Evolutionary conservation across 176 grass and related monocot genomes (phyloP), one percentile per base, ranked within the genome.

Genomic region (Neostapfia colusana): DNA sequence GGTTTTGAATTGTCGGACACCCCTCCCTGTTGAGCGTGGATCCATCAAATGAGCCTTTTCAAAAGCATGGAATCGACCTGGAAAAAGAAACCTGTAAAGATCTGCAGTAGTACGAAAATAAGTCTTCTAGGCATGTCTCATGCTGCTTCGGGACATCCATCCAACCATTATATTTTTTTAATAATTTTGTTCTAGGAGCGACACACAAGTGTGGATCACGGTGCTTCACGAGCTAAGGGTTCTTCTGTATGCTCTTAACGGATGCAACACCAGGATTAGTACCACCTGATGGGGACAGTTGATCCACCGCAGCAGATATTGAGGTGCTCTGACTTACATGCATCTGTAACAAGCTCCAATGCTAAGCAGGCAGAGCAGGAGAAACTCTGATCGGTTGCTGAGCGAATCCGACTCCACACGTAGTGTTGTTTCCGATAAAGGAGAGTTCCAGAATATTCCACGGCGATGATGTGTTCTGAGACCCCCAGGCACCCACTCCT

Each of bases 61-160:
- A 82, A 97, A 97, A 24, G 95, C 95, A 34, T 97, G 95, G 72
- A 93, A 97, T 15, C 95, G 89, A 66, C 95, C 95, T 97, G 65
- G 81, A 51, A 78, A 84, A 75, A 51, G 16, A 79, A 40, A 78
- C 53, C 5, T 40, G 65, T 54, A 39, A 66, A 43, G 2, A 86
- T 61, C 17, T 17, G 75, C n/a, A 24, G 40, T 35, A 53, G 28
- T 18, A 36, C 48, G 55, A 39, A 45, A n/a, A 8, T 46, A 85
- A 79, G 50, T 59, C 36, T 78, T 79, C 17, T 73, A 24, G 36
- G 16, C 6, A 72, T 44, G 60, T 11, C 35, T 73, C 55, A 9
- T 59, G 21, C 54, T 74, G 10, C 15, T 68, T 61, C n/a, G 20
- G 17, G 24, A 67, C 15, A 69, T 73, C 26, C 48, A 73, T 73